Evolutionary conservation across 208 protist genomes (phyloP).

Genomic region (Acanthamoeba comandoni): DNA sequence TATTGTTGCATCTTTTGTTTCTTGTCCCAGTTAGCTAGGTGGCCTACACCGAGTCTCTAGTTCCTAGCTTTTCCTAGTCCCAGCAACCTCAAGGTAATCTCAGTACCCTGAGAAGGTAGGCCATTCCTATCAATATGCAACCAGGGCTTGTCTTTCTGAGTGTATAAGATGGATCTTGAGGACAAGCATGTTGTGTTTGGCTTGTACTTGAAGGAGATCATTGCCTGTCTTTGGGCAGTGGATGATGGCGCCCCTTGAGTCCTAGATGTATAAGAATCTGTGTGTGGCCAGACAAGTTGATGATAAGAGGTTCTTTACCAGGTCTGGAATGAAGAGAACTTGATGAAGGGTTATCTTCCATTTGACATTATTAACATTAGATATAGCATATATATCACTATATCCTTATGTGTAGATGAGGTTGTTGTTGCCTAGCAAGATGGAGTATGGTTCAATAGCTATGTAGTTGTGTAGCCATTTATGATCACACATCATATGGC

Average conservation of each 20-base stretch:
- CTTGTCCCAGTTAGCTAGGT: too few species aligned
- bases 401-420: neutral
- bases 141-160: too few species aligned
- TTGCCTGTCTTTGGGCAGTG: neutral
- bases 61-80: too few species aligned
- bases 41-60: too few species aligned
- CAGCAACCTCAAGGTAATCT: too few species aligned
- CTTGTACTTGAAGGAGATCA: too few species aligned
- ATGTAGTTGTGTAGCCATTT: constrained; percentile 4
- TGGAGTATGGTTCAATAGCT: neutral
- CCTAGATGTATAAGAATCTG: neutral
- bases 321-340: neutral
- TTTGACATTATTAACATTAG: neutral
- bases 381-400: neutral
- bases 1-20: too few species aligned
- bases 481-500: neutral
- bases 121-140: too few species aligned
- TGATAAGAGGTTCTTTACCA: neutral
- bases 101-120: too few species aligned
- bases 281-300: too few species aligned
- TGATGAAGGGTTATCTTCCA: neutral
- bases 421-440: neutral
- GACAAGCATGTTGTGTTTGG: too few species aligned
- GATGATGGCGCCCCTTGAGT: neutral
- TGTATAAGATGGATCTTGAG: too few species aligned